phyloP scores from a whole-genome alignment of 495 filamentous ascomycete genomes.

The Cetradonia linearis region DNA sequence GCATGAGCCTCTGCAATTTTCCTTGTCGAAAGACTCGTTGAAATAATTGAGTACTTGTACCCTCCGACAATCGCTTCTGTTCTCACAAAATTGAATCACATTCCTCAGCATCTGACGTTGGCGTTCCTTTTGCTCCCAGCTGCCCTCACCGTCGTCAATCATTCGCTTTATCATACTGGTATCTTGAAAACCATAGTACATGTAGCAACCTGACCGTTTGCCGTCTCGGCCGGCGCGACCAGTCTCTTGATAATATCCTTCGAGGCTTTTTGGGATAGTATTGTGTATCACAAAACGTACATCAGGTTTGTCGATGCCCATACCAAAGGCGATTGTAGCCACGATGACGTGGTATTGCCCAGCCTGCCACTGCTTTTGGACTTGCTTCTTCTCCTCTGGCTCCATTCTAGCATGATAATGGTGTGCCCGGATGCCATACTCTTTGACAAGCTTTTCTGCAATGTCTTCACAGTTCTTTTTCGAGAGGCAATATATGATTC shows the following conservation, averaged over 20 bases:
- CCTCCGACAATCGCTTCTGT: slow-evolving; percentile 71
- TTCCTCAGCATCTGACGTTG: slow-evolving; percentile 75
- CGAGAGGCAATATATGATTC: slow-evolving; percentile 92
- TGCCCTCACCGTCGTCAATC: slow-evolving; percentile 70
- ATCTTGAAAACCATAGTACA: slow-evolving; percentile 78
- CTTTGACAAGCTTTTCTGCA: slow-evolving; percentile 51
- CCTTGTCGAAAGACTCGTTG: slow-evolving; percentile 63
- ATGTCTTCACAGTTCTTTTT: slow-evolving; percentile 70
- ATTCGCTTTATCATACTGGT: slow-evolving; percentile 52
- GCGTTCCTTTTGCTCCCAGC: slow-evolving; percentile 63
- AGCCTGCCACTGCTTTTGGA: slow-evolving; percentile 74
- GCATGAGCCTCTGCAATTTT: slow-evolving; percentile 62
- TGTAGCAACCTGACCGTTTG: slow-evolving; percentile 72
- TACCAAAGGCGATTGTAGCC: slow-evolving; percentile 97
- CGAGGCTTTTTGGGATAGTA: slow-evolving; percentile 84
- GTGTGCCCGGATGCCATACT: slow-evolving; percentile 57
- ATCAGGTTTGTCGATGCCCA: slow-evolving; percentile 96
- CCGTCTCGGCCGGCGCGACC: slow-evolving; percentile 91
- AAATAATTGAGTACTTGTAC: slow-evolving; percentile 88
- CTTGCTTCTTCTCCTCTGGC: slow-evolving; percentile 46
- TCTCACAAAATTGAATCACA: slow-evolving; percentile 81
- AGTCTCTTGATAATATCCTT: slow-evolving; percentile 97
- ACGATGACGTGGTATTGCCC: slow-evolving; percentile 80
- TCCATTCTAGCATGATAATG: slow-evolving; percentile 82
- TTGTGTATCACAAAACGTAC: slow-evolving; percentile 94